Evolutionary conservation across 2,329 filamentous ascomycete genomes (phyloP).

Genomic region (Talaromyces islandicus): DNA sequence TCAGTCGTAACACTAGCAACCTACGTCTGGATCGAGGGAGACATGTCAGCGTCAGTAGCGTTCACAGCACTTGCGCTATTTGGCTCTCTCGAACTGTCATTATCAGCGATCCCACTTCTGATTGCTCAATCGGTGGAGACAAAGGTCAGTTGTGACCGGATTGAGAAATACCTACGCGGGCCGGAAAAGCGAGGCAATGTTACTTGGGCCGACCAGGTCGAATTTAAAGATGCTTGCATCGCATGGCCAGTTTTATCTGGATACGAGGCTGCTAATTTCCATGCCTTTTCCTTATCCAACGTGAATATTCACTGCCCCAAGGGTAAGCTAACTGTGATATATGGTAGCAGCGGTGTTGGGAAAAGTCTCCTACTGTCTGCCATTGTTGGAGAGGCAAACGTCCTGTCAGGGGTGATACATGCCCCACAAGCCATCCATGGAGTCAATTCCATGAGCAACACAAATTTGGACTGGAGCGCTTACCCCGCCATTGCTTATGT

Average conservation of each 20-base stretch:
- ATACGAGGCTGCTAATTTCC: slow-evolving; percentile 41
- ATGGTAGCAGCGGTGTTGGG: slow-evolving; percentile 70
- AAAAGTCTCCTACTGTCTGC: slow-evolving; percentile 70
- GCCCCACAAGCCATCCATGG: slow-evolving; percentile 49
- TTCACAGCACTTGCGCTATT: slow-evolving; percentile 75
- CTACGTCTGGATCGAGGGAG: slow-evolving; percentile 60
- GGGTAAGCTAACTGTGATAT: slow-evolving; percentile 66
- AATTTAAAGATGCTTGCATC: slow-evolving; percentile 62
- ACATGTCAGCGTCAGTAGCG: slow-evolving; percentile 64
- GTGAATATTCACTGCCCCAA: slow-evolving; percentile 62
- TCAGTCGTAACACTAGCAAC: slow-evolving; percentile 64
- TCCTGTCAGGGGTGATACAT: slow-evolving; percentile 56
- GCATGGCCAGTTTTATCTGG: slow-evolving; percentile 60
- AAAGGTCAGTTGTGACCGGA: slow-evolving; percentile 64
- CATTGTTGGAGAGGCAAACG: slow-evolving; percentile 68
- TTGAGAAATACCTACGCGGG: slow-evolving; percentile 64
- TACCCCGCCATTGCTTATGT: slow-evolving; percentile 67
- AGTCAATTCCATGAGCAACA: slow-evolving; percentile 56
- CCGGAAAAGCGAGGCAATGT: slow-evolving; percentile 58
- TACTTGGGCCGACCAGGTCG: slow-evolving; percentile 51
- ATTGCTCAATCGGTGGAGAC: slow-evolving; percentile 66
- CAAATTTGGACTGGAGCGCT: slow-evolving; percentile 62
- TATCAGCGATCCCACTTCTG: slow-evolving; percentile 67
- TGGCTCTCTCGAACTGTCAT: slow-evolving; percentile 63
- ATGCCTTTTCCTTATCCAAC: slow-evolving; percentile 48